Evolutionary conservation across 768 basidiomycete genomes (phyloP).

Genomic region (Tephrocybe sp.): DNA sequence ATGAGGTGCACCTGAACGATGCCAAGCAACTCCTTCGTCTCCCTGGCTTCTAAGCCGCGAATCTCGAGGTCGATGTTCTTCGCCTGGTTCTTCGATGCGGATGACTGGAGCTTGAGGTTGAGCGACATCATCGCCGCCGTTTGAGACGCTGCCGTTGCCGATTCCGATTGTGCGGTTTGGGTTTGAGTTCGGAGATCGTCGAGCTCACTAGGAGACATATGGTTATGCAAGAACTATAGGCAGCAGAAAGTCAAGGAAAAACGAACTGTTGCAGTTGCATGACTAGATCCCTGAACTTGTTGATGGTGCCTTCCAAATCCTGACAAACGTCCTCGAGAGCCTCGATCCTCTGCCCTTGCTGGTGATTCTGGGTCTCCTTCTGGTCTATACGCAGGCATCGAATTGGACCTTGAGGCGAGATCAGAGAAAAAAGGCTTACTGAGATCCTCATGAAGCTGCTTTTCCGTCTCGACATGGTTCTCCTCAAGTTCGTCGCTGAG

Average conservation of each 20-base stretch:
- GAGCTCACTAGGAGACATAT: slow-evolving; percentile 61
- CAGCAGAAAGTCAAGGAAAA: slow-evolving; percentile 3
- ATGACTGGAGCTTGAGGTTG: slow-evolving; percentile 91
- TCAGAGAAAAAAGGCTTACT: too few species aligned
- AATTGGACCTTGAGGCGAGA: too few species aligned
- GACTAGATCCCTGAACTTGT: slow-evolving; percentile 92
- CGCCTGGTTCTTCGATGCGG: slow-evolving; percentile 88
- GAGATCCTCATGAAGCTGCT: slow-evolving; percentile 84
- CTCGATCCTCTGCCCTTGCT: slow-evolving; percentile 63
- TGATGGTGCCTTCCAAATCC: slow-evolving; percentile 87
- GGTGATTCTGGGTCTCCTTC: slow-evolving; percentile 71
- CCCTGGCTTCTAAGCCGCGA: slow-evolving; percentile 79
- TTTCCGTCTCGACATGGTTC: slow-evolving; percentile 93
- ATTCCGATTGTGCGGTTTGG: slow-evolving; percentile 80
- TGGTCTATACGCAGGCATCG: slow-evolving; percentile 46
- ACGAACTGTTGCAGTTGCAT: slow-evolving; percentile 73
- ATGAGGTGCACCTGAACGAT: slow-evolving; percentile 70
- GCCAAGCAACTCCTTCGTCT: slow-evolving; percentile 73
- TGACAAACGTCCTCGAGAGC: slow-evolving; percentile 74
- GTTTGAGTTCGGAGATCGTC: slow-evolving; percentile 82
- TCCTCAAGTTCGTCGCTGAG: slow-evolving; percentile 97
- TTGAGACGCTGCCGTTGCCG: slow-evolving; percentile 81
- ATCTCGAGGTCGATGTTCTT: slow-evolving; percentile 89
- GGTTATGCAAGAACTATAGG: not conserved
- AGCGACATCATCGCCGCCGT: slow-evolving; percentile 93